Conservation (phyloP, 2,329 filamentous ascomycete species). For the Sporothrix dimorphospora region DNA sequence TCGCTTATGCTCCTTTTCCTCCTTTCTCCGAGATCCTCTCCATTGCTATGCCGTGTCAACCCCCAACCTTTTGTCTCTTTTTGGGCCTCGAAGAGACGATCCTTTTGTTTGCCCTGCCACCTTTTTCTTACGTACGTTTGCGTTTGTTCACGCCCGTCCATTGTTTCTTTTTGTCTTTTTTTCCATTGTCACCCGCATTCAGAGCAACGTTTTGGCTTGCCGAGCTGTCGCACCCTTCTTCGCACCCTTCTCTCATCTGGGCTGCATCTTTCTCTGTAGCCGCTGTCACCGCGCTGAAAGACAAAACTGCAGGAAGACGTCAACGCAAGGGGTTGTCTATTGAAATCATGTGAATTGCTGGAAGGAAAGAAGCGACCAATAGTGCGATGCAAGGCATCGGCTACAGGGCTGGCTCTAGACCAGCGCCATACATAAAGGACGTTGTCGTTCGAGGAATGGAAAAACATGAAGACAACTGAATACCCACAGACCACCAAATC, state of each 20-base stretch:
- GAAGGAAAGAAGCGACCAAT: background rate
- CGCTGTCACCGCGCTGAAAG: background rate
- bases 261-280: background rate
- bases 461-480: background rate
- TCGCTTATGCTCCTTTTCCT: no score
- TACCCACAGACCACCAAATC: background rate
- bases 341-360: background rate
- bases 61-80: no score
- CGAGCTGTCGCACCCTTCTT: background rate
- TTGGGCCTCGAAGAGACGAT: no score
- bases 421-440: no score
- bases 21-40: no score
- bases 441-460: no score
- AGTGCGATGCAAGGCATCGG: background rate
- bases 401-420: background rate
- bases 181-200: background rate
- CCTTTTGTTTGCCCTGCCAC: no score
- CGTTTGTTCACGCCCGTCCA: background rate
- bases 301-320: background rate
- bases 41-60: no score
- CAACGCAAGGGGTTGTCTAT: background rate
- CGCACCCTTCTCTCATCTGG: no score
- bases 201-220: background rate
- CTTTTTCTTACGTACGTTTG: no score
- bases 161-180: background rate